phyloP scores from a whole-genome alignment of 2,329 filamentous ascomycete genomes.

The Monosporascus ibericus region DNA sequence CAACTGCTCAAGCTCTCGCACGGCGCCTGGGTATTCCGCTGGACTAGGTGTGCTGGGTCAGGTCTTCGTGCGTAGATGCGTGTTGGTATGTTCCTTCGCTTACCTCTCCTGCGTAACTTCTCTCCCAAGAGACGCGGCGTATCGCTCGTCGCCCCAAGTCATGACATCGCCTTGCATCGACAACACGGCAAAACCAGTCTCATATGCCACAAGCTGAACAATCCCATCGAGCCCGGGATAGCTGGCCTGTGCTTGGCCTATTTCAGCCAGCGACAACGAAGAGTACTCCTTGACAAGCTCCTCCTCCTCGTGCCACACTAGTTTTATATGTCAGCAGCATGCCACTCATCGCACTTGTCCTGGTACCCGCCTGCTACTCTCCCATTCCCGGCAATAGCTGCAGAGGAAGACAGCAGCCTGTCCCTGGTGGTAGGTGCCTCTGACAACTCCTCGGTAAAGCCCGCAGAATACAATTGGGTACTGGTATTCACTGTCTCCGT shows the following conservation, averaged over 20 bases:
- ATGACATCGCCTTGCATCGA: conserved; percentile 38
- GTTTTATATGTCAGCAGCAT: conserved; percentile 6
- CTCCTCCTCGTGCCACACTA: conserved; percentile 19
- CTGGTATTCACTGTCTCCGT: conserved; percentile 15
- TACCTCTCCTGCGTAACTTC: conserved; percentile 33
- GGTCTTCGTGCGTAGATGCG: no score
- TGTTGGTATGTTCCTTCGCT: background rate
- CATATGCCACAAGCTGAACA: conserved; percentile 39
- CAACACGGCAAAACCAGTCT: conserved; percentile 44
- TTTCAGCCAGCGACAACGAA: conserved; percentile 5
- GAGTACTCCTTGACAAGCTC: conserved; percentile 22
- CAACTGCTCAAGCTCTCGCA: conserved; percentile 46
- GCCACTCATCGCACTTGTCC: background rate
- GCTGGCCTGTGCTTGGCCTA: background rate
- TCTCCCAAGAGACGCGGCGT: conserved; percentile 50
- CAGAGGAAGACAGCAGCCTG: conserved; percentile 15
- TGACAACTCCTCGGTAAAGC: conserved; percentile 18
- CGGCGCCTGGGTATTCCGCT: conserved; percentile 36
- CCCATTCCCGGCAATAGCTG: conserved; percentile 30
- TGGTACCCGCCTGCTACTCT: conserved; percentile 21
- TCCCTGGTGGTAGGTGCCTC: conserved; percentile 11
- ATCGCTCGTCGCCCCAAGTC: conserved; percentile 54
- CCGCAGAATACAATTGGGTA: conserved; percentile 20
- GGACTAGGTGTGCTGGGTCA: conserved; percentile 26
- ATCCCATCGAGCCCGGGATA: conserved; percentile 23